Evolutionary conservation across 345 rosid genomes (phyloP).

Genomic region (Eucalyptus tenuipes): DNA sequence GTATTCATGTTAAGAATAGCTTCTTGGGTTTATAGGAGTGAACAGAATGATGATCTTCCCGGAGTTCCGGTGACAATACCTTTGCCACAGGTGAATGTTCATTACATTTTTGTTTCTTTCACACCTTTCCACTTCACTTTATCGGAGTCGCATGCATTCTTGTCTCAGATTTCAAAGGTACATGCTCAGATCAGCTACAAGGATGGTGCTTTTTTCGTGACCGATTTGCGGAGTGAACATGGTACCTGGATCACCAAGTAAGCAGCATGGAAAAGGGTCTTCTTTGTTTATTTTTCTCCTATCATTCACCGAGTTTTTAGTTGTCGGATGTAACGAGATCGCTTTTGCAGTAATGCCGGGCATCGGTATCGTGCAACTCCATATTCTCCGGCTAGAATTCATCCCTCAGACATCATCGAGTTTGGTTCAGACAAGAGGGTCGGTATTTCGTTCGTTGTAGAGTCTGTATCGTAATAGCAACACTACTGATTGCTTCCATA

Average conservation of each 20-base stretch:
- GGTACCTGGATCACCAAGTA: conserved; percentile 76
- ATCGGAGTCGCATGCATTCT: neutral
- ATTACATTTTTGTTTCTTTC: neutral
- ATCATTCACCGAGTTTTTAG: neutral
- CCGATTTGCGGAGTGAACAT: conserved; percentile 58
- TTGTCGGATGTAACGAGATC: neutral
- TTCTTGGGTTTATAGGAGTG: conserved; percentile 38
- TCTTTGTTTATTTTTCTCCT: neutral
- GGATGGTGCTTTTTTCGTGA: conserved; percentile 60
- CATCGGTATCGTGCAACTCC: conserved; percentile 36
- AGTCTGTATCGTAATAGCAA: neutral
- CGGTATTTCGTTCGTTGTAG: neutral
- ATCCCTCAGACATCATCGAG: conserved; percentile 41
- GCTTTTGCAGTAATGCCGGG: conserved; percentile 48
- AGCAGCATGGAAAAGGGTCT: conserved; percentile 6
- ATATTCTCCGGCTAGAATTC: conserved; percentile 42
- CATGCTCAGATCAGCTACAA: conserved; percentile 73
- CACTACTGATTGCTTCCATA: neutral
- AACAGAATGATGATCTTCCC: conserved; percentile 25
- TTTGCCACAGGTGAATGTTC: conserved; percentile 36
- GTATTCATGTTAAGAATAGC: neutral
- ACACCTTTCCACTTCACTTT: neutral
- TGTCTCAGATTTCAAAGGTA: conserved; percentile 47
- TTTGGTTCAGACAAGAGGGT: conserved; percentile 72
- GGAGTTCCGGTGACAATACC: conserved; percentile 47